Evolutionary conservation across 352 stramenopile species (phyloP), one percentile per base, ranked within the genome.

Genomic region (Globisporangium radiosum): DNA sequence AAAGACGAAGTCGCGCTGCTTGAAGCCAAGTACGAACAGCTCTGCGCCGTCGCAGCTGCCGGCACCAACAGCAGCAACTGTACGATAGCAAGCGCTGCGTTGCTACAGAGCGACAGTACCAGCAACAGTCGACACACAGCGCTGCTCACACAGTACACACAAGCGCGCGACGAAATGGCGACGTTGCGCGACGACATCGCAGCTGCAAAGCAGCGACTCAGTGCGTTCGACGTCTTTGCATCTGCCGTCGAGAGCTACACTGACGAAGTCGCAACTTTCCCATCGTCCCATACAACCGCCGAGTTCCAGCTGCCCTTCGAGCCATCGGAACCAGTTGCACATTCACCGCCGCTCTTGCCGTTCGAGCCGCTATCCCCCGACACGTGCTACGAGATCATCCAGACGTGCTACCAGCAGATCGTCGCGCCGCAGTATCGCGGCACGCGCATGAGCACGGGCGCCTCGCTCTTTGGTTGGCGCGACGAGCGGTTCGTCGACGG

Each of bases 401-500:
- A 75, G 63, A 56, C 71, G 48, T 78, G 70, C 66, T 81, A 81
- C 54, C 65, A 72, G 55, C 65, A 81, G 36, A 81, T 81, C 61
- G 77, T 73, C n/a, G 57, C 68, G 9, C 70, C 65, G 2, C 63
- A 74, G 11, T 78, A 64, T 55, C 65, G 66, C 17, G 73, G 70
- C 8, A 51, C 69, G 53, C 72, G 70, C 53, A 51, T 81, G 37
- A 81, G 70, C 69, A 77, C 70, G 0, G 69, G 69, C 33, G 64
- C 76, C 44, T 60, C 69, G 58, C 74, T 81, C 57, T 64, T 78
- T 17, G 70, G 73, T 25, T 81, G 72, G 72, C 64, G 76, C 54
- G 72, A 81, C 49, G 66, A 81, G 60, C 75, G 75, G 64, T 81
- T 75, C 47, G 63, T 81, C 10, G 72, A 81, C 56, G 70, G 63